phyloP scores from a whole-genome alignment of 345 rosid species.

The Arabidopsis arenosa region DNA sequence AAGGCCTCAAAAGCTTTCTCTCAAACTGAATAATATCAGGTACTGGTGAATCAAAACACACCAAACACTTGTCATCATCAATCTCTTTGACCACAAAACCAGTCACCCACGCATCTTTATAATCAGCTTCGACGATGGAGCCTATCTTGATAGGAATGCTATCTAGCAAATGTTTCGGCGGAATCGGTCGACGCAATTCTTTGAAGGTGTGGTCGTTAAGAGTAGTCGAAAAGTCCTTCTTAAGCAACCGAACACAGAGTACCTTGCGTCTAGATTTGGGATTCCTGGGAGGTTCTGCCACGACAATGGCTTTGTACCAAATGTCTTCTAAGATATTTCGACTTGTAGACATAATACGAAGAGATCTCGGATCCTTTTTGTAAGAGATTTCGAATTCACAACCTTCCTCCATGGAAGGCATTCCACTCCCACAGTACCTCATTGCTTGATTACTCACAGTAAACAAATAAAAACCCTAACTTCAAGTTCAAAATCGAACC shows the following conservation, averaged over 20 bases:
- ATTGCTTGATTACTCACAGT: too few species aligned
- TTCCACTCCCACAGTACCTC: too few species aligned
- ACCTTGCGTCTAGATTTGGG: slow-evolving; percentile 40
- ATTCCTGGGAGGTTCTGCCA: slow-evolving; percentile 43
- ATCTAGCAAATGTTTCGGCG: slow-evolving; percentile 31
- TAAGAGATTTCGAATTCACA: slow-evolving; percentile 54
- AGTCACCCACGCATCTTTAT: slow-evolving; percentile 56
- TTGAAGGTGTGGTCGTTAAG: slow-evolving; percentile 50
- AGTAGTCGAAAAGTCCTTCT: slow-evolving; percentile 46
- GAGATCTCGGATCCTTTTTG: slow-evolving; percentile 31
- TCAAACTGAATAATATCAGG: slow-evolving; percentile 55
- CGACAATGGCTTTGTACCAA: slow-evolving; percentile 55
- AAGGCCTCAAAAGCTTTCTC: slow-evolving; percentile 53
- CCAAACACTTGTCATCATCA: slow-evolving; percentile 41
- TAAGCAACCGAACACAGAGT: slow-evolving; percentile 46
- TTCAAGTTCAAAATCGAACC: too few species aligned
- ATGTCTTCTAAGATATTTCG: slow-evolving; percentile 46
- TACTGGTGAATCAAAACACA: slow-evolving; percentile 57
- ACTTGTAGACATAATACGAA: too few species aligned
- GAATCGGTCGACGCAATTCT: slow-evolving; percentile 55
- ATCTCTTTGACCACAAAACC: slow-evolving; percentile 56
- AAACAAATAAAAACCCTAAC: too few species aligned
- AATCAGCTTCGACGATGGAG: slow-evolving; percentile 51
- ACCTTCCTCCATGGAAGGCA: slow-evolving; percentile 10
- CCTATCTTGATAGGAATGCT: slow-evolving; percentile 36